Percentiles rank a stretch among this genome's conserved stretches.
Evolutionary conservation across 164 flowering plant species (phyloP).

Genomic region (Piper betle): DNA sequence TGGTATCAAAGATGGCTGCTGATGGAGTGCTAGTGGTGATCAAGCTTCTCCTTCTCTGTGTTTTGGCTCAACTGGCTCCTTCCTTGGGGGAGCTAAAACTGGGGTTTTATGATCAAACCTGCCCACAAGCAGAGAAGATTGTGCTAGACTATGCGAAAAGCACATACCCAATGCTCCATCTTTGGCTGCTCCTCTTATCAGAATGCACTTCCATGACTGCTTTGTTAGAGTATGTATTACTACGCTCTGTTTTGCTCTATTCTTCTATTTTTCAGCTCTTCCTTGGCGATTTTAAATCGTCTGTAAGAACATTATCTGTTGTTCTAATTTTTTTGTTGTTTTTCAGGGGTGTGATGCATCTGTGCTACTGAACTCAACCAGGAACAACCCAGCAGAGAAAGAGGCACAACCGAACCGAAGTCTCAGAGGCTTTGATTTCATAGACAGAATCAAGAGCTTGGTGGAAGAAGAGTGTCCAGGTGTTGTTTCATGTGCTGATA

Average conservation of each 20-base stretch:
- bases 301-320: no score
- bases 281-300: not conserved
- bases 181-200: constrained; percentile 24
- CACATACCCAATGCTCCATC: constrained; percentile 15
- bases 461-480: constrained; percentile 43
- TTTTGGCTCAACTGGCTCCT: constrained; percentile 18
- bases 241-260: not conserved
- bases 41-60: constrained; percentile 9
- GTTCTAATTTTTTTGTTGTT: not conserved
- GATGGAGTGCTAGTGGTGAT: no score
- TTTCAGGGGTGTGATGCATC: constrained; percentile 68
- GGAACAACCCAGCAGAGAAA: constrained; percentile 33
- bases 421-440: constrained; percentile 39
- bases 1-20: no score
- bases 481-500: constrained; percentile 45
- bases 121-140: constrained; percentile 21
- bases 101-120: constrained; percentile 20
- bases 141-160: constrained; percentile 6
- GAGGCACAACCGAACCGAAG: constrained; percentile 26
- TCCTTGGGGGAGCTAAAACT: constrained; percentile 23
- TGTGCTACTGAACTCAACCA: constrained; percentile 24
- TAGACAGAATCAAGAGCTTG: constrained; percentile 33
- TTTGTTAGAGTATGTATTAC: constrained; percentile 27
- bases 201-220: constrained; percentile 45
- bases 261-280: not conserved